Base-by-base conservation (phyloP, 2,329 filamentous ascomycete genomes). In the Venturia asperata region DNA sequence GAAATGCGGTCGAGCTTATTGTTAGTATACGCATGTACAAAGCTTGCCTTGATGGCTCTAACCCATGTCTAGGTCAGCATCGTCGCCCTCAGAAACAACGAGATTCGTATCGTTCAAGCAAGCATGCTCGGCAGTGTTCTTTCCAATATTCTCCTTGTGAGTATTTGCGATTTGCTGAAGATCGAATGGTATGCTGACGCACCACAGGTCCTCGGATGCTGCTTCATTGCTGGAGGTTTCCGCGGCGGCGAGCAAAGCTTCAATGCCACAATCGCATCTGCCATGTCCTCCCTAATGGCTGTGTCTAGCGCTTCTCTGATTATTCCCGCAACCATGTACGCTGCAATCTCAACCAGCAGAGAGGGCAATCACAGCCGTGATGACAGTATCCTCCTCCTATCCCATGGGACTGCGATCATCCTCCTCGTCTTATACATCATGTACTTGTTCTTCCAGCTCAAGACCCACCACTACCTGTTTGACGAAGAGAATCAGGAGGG, bases 61-160 rank as follows among this genome's bases (percentile, higher is more conserved):
- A 68, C 60, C n/a, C 19, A 67, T 64, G 60, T 63, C 11, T 73
- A 93, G 90, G 90, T 96, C 74, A 96, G 91, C 75, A 93, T 97
- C 70, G 89, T 97, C 68, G 94, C 94, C 21, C 83, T 99, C 58
- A 85, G 82, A 69, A 86, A 94, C 70, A 86, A 87, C 68, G 89
- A 97, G 78, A 95, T 97, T 73, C 87, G 93, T 71, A 92, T 97
- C 69, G 93, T 97, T n/a, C 94, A 97, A 78, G 89, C 93, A 24
- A 96, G 91, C 68, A 97, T 97, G 92, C 86, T 97, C 42, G 93
- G 94, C 61, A 95, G 90, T 72, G 96, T 97, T 70, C 82, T 97
- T 47, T 97, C 93, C 69, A 97, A 97, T 77, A 87, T 97, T 69
- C 83, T 97, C 9, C 85, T 97, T 27, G 93, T 75, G 68, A 70